Conservation (phyloP, 495 filamentous ascomycete genomes). For the Penicillium pulvis region DNA sequence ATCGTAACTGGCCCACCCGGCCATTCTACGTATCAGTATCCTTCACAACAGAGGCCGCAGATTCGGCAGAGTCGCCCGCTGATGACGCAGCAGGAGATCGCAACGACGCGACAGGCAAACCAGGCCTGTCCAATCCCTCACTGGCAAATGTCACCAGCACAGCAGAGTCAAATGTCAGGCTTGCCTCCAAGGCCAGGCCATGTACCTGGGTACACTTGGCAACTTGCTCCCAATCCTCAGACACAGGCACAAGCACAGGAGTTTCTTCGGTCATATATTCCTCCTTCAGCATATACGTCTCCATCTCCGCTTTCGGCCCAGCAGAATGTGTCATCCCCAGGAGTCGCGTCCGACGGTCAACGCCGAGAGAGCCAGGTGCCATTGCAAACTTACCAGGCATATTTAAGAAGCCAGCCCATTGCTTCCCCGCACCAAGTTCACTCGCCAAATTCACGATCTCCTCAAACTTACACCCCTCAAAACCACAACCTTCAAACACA, state of each 20-base stretch:
- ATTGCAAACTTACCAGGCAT: neutral
- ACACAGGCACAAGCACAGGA: neutral
- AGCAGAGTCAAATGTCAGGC: neutral
- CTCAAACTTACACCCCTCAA: neutral
- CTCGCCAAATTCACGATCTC: neutral
- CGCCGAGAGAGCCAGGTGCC: neutral
- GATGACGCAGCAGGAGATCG: neutral
- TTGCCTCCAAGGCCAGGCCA: neutral
- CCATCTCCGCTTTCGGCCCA: neutral
- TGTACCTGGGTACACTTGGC: neutral
- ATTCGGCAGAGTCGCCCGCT: neutral
- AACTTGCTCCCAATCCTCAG: neutral
- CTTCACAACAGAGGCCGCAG: neutral
- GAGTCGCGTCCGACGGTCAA: neutral
- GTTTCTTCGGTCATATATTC: neutral
- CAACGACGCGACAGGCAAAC: neutral
- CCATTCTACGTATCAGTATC: neutral
- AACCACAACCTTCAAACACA: no score
- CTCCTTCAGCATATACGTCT: neutral
- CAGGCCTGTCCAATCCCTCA: neutral
- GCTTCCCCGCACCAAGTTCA: neutral
- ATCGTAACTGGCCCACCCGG: neutral
- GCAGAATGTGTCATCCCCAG: neutral
- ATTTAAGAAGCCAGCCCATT: neutral
- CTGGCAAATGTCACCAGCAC: neutral